Conservation (phyloP, 2,329 filamentous ascomycete species). For the Pestalotiopsis sp. region DNA sequence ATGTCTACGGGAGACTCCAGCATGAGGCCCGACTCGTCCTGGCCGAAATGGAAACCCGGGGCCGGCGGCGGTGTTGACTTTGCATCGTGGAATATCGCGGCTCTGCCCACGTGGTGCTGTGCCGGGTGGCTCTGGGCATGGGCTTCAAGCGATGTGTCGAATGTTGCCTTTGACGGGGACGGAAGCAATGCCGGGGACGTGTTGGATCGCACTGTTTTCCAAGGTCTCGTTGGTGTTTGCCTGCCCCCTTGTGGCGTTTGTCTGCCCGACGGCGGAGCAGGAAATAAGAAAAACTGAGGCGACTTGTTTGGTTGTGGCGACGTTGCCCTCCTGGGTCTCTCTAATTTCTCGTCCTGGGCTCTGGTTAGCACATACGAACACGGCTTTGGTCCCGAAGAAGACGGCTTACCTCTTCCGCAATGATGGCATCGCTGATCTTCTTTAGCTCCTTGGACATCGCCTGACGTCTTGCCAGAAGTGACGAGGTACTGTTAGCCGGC, state of each 20-base stretch:
- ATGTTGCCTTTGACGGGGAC: conserved; percentile 41
- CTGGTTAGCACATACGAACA: background rate
- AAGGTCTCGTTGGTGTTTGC: conserved; percentile 36
- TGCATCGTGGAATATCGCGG: background rate
- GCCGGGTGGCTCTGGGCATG: conserved; percentile 18
- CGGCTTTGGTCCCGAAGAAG: background rate
- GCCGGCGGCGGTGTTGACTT: background rate
- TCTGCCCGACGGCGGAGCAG: conserved; percentile 31
- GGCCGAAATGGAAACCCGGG: conserved; percentile 27
- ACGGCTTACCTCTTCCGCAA: conserved; percentile 36
- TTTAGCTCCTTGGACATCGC: conserved; percentile 59
- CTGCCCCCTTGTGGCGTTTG: conserved; percentile 18
- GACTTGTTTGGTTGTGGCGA: conserved; percentile 47
- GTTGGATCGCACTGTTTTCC: conserved; percentile 45
- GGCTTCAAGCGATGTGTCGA: conserved; percentile 24
- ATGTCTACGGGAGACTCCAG: conserved; percentile 41
- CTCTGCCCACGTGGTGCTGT: conserved; percentile 20
- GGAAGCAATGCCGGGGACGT: conserved; percentile 52
- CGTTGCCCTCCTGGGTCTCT: conserved; percentile 40
- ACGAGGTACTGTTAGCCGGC: conserved; percentile 30
- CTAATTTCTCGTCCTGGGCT: conserved; percentile 16
- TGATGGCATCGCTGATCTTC: conserved; percentile 47
- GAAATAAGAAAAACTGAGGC: conserved; percentile 47
- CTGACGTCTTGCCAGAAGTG: conserved; percentile 57
- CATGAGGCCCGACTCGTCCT: conserved; percentile 35